A percentile compares a stretch with the other conserved stretches of the same genome.
Evolutionary conservation across 345 rosid genomes (phyloP).

Genomic region (Syzygium grande): DNA sequence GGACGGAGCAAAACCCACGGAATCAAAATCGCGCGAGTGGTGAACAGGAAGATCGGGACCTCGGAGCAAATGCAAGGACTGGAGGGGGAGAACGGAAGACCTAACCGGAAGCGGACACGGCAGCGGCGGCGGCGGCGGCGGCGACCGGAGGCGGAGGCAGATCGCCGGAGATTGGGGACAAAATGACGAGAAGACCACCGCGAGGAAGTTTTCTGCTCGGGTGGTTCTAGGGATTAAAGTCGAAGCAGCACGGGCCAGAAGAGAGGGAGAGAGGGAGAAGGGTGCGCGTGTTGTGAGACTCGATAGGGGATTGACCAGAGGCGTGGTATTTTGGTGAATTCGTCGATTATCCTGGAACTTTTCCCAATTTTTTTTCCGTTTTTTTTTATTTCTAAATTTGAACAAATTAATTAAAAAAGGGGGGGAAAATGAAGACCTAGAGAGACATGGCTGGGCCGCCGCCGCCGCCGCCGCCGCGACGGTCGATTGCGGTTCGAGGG

Average conservation of each 20-base stretch:
- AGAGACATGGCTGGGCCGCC: not conserved
- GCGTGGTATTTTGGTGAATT: not conserved
- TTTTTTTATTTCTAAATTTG: not conserved
- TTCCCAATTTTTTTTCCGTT: not conserved
- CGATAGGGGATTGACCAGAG: not conserved
- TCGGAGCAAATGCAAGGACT: not conserved
- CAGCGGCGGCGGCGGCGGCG: not conserved
- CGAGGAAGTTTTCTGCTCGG: not conserved
- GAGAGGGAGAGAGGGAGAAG: not conserved
- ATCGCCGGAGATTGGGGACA: conserved; percentile 16
- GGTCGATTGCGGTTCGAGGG: not conserved
- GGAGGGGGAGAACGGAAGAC: not conserved
- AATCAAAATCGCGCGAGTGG: not conserved
- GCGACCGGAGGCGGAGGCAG: not conserved
- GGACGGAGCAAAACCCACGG: not conserved
- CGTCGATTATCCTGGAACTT: not conserved
- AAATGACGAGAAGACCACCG: conserved; percentile 12
- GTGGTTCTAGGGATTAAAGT: not conserved
- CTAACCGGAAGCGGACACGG: not conserved
- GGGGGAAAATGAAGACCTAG: not conserved
- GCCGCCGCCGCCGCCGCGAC: not conserved
- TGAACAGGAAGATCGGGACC: not conserved
- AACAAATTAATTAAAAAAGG: not conserved
- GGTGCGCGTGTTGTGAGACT: not conserved
- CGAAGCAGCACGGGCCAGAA: conserved; percentile 5